Evolutionary conservation across 805 yeast species (phyloP).

Genomic region (Saturnispora ahearnii): DNA sequence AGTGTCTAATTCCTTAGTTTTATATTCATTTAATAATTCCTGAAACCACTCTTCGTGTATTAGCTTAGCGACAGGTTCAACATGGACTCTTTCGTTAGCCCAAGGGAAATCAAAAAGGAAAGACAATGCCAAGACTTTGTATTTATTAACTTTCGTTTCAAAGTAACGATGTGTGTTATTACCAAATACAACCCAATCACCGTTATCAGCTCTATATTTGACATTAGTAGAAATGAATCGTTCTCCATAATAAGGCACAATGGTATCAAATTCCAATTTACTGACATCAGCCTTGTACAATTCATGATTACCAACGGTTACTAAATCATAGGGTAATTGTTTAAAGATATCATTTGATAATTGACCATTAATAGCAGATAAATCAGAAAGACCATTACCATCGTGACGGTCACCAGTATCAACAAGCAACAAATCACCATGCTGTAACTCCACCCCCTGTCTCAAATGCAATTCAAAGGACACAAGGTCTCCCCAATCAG

Average conservation of each 20-base stretch:
- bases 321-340: conserved; percentile 59
- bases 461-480: conserved; percentile 53
- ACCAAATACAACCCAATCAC: conserved; percentile 57
- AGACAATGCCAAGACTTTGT: conserved; percentile 59
- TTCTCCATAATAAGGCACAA: conserved; percentile 52
- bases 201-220: conserved; percentile 39
- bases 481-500: conserved; percentile 88
- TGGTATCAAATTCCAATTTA: conserved; percentile 49
- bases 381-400: conserved; percentile 86
- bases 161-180: conserved; percentile 53
- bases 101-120: conserved; percentile 70
- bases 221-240: conserved; percentile 68
- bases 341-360: conserved; percentile 55
- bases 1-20: conserved; percentile 43
- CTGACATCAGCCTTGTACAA: conserved; percentile 62
- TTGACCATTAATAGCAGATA: conserved; percentile 63
- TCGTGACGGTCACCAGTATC: conserved; percentile 95
- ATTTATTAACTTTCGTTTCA: conserved; percentile 43
- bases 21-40: conserved; percentile 29
- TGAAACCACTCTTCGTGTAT: conserved; percentile 58
- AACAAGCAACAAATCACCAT: conserved; percentile 59
- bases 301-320: conserved; percentile 90
- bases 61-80: conserved; percentile 49
- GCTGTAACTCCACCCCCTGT: conserved; percentile 21
- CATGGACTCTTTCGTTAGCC: conserved; percentile 51